phyloP scores from a whole-genome alignment of 352 stramenopile genomes.

The Aphanomyces invadans region DNA sequence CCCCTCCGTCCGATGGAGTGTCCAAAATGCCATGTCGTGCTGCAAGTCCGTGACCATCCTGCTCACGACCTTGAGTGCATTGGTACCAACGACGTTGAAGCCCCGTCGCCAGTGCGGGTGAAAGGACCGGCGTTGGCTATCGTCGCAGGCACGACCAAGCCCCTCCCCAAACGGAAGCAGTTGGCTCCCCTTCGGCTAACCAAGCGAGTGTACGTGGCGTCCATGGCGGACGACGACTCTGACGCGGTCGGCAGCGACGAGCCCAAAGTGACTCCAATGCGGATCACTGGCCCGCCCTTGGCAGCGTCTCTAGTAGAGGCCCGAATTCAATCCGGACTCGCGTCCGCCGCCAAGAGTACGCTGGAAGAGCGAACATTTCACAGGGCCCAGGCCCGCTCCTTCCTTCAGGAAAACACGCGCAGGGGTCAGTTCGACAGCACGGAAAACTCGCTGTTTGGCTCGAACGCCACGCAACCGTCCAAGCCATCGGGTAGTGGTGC shows the following conservation, averaged over 20 bases:
- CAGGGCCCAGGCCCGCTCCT: background rate
- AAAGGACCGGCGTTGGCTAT: background rate
- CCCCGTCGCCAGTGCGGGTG: background rate
- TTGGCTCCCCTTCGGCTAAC: background rate
- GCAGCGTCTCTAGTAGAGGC: background rate
- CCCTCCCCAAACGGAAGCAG: background rate
- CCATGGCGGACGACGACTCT: background rate
- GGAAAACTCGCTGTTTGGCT: background rate
- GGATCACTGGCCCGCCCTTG: background rate
- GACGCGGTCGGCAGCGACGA: background rate
- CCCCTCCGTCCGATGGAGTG: conserved; percentile 34
- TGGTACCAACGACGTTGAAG: background rate
- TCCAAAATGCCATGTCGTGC: conserved; percentile 26
- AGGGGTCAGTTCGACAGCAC: background rate
- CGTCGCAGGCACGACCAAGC: background rate
- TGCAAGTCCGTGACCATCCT: background rate
- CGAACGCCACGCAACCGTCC: background rate
- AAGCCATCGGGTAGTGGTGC: background rate
- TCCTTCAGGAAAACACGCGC: background rate
- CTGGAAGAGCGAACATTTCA: background rate
- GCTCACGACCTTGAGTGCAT: background rate
- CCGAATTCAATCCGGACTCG: background rate
- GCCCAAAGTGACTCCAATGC: background rate
- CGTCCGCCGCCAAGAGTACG: background rate
- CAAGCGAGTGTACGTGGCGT: background rate